phyloP scores from a whole-genome alignment of 2,329 filamentous ascomycete genomes.

The Akanthomyces dipterigenus region DNA sequence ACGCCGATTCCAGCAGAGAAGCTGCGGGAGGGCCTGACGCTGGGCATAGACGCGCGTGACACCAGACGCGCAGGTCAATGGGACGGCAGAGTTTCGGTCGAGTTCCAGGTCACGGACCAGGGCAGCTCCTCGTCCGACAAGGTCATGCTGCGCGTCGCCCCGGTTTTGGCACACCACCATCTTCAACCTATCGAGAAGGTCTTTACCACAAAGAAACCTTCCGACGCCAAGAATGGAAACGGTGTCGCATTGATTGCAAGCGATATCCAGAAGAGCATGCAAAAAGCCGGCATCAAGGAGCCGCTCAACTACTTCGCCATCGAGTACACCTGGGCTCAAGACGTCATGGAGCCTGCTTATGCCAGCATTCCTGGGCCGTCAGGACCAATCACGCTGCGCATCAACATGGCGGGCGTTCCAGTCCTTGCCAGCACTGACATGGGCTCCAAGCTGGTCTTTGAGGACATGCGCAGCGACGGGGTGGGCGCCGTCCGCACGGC shows the following conservation, averaged over 20 bases:
- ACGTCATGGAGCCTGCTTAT: slow-evolving; percentile 33
- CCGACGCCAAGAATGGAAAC: background rate
- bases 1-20: background rate
- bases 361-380: slow-evolving; percentile 31
- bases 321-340: slow-evolving; percentile 31
- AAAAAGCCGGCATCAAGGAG: background rate
- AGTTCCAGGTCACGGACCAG: slow-evolving; percentile 23
- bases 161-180: slow-evolving; percentile 32
- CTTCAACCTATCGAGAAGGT: slow-evolving; percentile 23
- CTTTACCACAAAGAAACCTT: slow-evolving; percentile 14
- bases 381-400: slow-evolving; percentile 22
- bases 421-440: slow-evolving; percentile 7
- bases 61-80: slow-evolving; percentile 19
- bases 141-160: slow-evolving; percentile 30
- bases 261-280: background rate
- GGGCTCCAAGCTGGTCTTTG: background rate
- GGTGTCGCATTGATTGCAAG: background rate
- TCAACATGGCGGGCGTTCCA: slow-evolving; percentile 25
- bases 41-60: slow-evolving; percentile 31
- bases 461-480: background rate
- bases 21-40: slow-evolving; percentile 23
- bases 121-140: slow-evolving; percentile 8
- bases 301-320: slow-evolving; percentile 19
- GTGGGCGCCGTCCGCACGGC: background rate
- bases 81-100: slow-evolving; percentile 22